Evolutionary conservation across 805 yeast genomes (phyloP).

Genomic region (Metschnikowia corniflorae): DNA sequence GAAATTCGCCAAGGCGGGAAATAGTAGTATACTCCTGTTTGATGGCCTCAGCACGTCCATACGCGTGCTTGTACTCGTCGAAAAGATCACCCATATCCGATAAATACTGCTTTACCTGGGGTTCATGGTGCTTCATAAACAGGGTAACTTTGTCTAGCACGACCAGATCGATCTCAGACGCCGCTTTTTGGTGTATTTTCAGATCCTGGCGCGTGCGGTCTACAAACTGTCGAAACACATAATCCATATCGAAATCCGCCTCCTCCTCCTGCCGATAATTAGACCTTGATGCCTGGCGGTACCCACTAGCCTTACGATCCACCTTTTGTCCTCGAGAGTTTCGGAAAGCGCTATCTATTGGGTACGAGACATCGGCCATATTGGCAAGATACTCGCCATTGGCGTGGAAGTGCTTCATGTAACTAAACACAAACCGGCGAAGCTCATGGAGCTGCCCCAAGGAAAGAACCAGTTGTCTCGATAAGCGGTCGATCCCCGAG

Average conservation of each 20-base stretch:
- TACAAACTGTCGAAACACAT: slow-evolving; percentile 14
- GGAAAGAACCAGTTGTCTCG: slow-evolving; percentile 30
- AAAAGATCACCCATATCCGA: slow-evolving; percentile 23
- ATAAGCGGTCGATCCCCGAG: slow-evolving; percentile 32
- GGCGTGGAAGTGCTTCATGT: slow-evolving; percentile 34
- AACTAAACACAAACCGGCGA: slow-evolving; percentile 33
- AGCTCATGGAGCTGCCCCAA: slow-evolving; percentile 40
- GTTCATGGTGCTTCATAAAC: slow-evolving; percentile 36
- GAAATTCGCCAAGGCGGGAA: slow-evolving; percentile 31
- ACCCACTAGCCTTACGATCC: slow-evolving; percentile 4
- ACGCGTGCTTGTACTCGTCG: slow-evolving; percentile 24
- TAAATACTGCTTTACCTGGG: slow-evolving; percentile 25
- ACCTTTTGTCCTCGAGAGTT: slow-evolving; percentile 14
- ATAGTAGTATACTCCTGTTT: slow-evolving; percentile 30
- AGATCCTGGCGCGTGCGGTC: slow-evolving; percentile 11
- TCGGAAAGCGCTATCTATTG: slow-evolving; percentile 23
- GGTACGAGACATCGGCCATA: slow-evolving; percentile 24
- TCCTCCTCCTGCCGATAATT: neutral
- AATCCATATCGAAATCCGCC: slow-evolving; percentile 10
- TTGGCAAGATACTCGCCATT: slow-evolving; percentile 33
- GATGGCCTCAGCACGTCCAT: slow-evolving; percentile 26
- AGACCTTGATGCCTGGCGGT: slow-evolving; percentile 3
- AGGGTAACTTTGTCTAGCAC: slow-evolving; percentile 32
- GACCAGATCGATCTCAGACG: slow-evolving; percentile 32
- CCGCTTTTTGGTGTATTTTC: slow-evolving; percentile 21